A percentile compares a stretch with the other conserved stretches of the same genome.
Conservation (phyloP, 2,329 filamentous ascomycete species). For the Fusarium luffae region DNA sequence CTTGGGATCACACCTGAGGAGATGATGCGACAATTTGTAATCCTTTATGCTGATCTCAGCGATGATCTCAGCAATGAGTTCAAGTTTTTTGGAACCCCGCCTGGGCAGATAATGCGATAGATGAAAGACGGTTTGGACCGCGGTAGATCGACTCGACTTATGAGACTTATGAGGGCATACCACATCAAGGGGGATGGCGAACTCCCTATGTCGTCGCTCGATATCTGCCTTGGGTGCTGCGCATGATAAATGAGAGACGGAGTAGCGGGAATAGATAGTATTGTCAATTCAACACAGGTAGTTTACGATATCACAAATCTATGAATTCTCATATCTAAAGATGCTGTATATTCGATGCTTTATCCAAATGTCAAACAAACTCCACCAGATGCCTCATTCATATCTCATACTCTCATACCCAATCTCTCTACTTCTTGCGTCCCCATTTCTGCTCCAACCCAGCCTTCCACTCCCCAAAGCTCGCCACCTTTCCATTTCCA, state of each 20-base stretch:
- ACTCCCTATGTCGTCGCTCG: neutral
- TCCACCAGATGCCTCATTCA: constrained; percentile 12
- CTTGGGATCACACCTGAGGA: fast-evolving
- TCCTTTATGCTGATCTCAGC: no score
- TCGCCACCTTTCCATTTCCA: constrained; percentile 46
- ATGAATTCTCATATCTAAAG: neutral
- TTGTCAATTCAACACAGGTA: no score
- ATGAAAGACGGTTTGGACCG: no score
- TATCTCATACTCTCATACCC: constrained; percentile 15
- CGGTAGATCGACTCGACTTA: no score
- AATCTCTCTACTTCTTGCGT: neutral
- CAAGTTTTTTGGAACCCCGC: no score
- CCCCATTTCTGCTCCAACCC: constrained; percentile 49
- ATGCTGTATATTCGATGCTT: neutral
- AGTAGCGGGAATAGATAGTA: neutral
- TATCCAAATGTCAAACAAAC: constrained; percentile 13
- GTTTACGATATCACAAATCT: neutral
- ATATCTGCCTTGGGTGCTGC: neutral
- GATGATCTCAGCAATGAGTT: no score
- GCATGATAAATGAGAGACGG: neutral
- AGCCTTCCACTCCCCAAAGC: constrained; percentile 53
- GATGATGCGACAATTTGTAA: neutral
- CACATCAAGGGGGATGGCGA: neutral
- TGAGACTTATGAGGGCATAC: neutral
- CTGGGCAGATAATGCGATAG: no score